Evolutionary conservation across 495 filamentous ascomycete species (phyloP).

Genomic region (Lasiosphaeria hispida): DNA sequence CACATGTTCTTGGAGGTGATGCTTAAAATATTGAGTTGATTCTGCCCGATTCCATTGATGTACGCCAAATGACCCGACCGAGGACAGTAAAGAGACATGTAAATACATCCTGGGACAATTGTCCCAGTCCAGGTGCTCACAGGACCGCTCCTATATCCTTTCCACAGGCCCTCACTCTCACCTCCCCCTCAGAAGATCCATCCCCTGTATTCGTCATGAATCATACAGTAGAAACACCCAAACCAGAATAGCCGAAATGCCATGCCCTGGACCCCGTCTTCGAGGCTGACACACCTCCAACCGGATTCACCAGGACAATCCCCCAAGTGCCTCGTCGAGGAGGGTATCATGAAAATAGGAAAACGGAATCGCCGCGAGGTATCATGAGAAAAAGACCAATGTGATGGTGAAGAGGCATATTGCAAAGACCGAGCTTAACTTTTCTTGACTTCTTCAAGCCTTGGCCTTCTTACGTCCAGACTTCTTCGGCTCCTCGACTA

Average conservation of each 20-base stretch:
- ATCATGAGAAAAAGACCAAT: slow-evolving; percentile 28
- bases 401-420: slow-evolving; percentile 11
- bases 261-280: not conserved
- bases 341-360: slow-evolving; percentile 18
- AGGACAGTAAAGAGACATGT: not conserved
- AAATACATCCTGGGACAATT: slow-evolving; percentile 1
- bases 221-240: slow-evolving; percentile 16
- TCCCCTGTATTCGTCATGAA: slow-evolving; percentile 8
- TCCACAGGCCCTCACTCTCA: not conserved
- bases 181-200: slow-evolving; percentile 1
- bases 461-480: slow-evolving; percentile 51
- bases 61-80: too few species aligned
- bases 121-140: slow-evolving; percentile 2
- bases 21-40: too few species aligned
- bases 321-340: slow-evolving; percentile 5
- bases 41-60: too few species aligned
- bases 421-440: slow-evolving; percentile 18
- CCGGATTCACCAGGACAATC: not conserved
- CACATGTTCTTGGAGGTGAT: too few species aligned
- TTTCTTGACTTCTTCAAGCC: slow-evolving; percentile 50
- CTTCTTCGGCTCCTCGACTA: slow-evolving; percentile 52
- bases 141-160: not conserved
- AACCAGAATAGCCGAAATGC: slow-evolving; percentile 8
- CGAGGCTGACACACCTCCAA: not conserved
- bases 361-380: slow-evolving; percentile 24